These are phyloP conservation scores for Calonectria hawksworthii DNA, from an alignment of 2,329 filamentous ascomycete genomes.

Conservation along the genomic window DNA sequence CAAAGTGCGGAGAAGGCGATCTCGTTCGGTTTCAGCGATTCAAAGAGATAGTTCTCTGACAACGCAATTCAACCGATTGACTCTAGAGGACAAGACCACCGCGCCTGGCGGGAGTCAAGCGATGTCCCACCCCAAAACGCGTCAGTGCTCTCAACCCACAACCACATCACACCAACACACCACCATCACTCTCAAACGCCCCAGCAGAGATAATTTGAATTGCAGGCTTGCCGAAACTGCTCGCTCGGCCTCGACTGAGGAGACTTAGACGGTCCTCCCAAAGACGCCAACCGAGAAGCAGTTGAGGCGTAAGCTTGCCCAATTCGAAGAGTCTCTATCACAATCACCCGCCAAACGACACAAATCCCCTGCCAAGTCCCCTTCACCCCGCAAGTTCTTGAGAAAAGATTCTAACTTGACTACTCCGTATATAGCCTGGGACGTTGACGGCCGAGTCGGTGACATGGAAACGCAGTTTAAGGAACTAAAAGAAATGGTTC, in stretches of 20 bases:
- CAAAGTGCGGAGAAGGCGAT: conserved; percentile 45
- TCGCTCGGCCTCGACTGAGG: conserved; percentile 37
- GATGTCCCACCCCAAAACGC: conserved; percentile 52
- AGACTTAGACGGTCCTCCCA: conserved; percentile 50
- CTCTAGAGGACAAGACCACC: conserved; percentile 52
- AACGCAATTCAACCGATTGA: conserved; percentile 55
- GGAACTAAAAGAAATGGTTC: conserved; percentile 79
- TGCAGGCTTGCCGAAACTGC: conserved; percentile 28
- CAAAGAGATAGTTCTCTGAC: conserved; percentile 62
- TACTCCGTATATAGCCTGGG: conserved; percentile 76
- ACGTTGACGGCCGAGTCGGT: conserved; percentile 82
- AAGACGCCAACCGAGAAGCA: conserved; percentile 51
- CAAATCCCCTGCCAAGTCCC: conserved; percentile 55
- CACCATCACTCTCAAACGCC: conserved; percentile 47
- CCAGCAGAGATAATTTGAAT: conserved; percentile 40
- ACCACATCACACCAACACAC: conserved; percentile 37
- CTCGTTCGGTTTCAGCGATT: conserved; percentile 45
- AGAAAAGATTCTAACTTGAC: conserved; percentile 81
- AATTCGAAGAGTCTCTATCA: conserved; percentile 50
- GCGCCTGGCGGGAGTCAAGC: conserved; percentile 59
- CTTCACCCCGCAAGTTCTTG: conserved; percentile 65
- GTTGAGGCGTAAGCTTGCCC: conserved; percentile 49
- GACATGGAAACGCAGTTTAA: conserved; percentile 83
- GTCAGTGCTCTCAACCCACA: conserved; percentile 43
- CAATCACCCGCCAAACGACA: conserved; percentile 50